A percentile compares a stretch with the other conserved stretches of the same genome.
phyloP scores from a whole-genome alignment of 305 asterid genomes.

The Fraxinus nigra region DNA sequence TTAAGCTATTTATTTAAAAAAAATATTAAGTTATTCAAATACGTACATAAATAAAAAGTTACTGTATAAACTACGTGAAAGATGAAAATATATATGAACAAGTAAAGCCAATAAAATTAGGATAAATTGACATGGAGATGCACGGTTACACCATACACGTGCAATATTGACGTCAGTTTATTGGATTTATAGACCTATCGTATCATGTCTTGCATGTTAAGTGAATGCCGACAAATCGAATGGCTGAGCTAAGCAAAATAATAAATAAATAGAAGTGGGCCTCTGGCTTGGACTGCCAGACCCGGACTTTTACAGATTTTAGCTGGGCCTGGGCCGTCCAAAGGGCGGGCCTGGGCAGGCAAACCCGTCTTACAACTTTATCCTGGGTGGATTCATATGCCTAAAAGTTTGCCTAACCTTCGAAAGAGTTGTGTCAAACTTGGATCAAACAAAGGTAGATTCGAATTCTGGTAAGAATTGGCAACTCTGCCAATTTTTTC shows the following conservation, averaged over 20 bases:
- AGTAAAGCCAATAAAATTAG: no score
- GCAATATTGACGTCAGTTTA: no score
- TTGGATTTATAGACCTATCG: no score
- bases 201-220: no score
- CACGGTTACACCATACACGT: no score
- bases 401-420: not conserved
- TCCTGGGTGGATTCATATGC: not conserved
- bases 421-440: not conserved
- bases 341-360: not conserved
- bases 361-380: not conserved
- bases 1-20: no score
- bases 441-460: not conserved
- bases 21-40: no score
- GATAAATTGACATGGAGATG: no score
- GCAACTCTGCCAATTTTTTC: not conserved
- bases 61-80: not conserved
- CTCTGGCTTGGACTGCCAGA: not conserved
- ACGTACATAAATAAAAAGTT: no score
- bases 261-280: not conserved
- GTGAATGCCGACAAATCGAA: no score
- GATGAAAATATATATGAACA: no score
- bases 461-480: not conserved
- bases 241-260: no score
- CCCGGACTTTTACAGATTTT: not conserved
- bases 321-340: not conserved